A percentile compares a stretch with the other conserved stretches of the same genome.
Conservation (phyloP, 371 early-diverging fungal species). For the Scutellospora calospora region DNA sequence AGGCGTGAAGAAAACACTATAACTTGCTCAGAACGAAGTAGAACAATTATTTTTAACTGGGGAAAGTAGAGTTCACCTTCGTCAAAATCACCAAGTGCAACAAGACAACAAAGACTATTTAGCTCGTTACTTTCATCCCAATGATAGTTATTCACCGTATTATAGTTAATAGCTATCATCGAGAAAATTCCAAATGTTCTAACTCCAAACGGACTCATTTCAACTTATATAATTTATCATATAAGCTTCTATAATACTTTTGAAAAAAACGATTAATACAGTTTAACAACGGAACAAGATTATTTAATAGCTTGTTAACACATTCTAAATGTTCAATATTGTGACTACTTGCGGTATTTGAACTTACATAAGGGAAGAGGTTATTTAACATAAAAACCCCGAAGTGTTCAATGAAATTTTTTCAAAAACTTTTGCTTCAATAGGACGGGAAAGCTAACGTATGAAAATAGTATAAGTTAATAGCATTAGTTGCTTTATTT, state of each 20-base stretch:
- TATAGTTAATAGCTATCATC: constrained; percentile 34
- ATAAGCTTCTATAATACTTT: neutral
- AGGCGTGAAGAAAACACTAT: constrained; percentile 31
- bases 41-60: constrained; percentile 21
- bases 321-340: neutral
- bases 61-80: constrained; percentile 27
- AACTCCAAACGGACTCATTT: constrained; percentile 17
- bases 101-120: constrained; percentile 27
- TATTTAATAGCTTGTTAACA: neutral
- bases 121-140: constrained; percentile 21
- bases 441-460: constrained; percentile 8
- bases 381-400: constrained; percentile 14
- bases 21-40: neutral
- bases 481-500: constrained; percentile 30
- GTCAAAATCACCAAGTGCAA: constrained; percentile 33
- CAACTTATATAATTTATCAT: neutral
- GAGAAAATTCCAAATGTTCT: constrained; percentile 8
- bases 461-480: constrained; percentile 27
- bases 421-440: constrained; percentile 34
- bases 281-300: neutral
- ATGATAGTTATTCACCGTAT: constrained; percentile 29
- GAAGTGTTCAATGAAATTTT: constrained; percentile 17
- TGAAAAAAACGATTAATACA: neutral
- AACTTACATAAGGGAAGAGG: constrained; percentile 22
- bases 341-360: constrained; percentile 15